phyloP scores from a whole-genome alignment of 352 stramenopile genomes.

The Globisporangium radiosum region DNA sequence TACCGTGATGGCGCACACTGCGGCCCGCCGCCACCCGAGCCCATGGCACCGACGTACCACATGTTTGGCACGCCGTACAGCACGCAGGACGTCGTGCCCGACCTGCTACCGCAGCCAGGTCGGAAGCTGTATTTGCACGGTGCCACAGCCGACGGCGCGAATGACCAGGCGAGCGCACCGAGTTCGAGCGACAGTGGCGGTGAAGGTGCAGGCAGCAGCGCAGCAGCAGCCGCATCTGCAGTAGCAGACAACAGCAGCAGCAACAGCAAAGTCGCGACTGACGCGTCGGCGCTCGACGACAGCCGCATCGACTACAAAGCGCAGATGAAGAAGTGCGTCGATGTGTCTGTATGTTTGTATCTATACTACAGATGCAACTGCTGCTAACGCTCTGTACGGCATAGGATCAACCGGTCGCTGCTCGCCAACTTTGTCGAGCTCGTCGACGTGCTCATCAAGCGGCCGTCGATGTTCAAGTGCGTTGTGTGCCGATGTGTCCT shows the following conservation, averaged over 20 bases:
- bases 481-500: slow-evolving; percentile 10
- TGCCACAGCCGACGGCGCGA: background rate
- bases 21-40: slow-evolving; percentile 51
- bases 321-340: slow-evolving; percentile 69
- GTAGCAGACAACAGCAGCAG: background rate
- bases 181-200: background rate
- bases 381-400: background rate
- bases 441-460: slow-evolving; percentile 76
- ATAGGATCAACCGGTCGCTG: slow-evolving; percentile 76
- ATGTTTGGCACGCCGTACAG: slow-evolving; percentile 83
- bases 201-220: background rate
- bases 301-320: slow-evolving; percentile 54
- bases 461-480: slow-evolving; percentile 75
- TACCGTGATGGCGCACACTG: slow-evolving; percentile 47
- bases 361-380: background rate
- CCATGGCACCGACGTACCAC: slow-evolving; percentile 78
- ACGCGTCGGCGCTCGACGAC: slow-evolving; percentile 1
- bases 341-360: background rate
- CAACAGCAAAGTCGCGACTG: slow-evolving; percentile 3
- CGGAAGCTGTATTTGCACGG: slow-evolving; percentile 53
- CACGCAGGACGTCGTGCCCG: slow-evolving; percentile 72
- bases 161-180: background rate
- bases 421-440: slow-evolving; percentile 82
- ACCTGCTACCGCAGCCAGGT: slow-evolving; percentile 51
- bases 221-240: too few species aligned